These are phyloP conservation scores for Botrytis aclada DNA, from an alignment of 2,329 filamentous ascomycete genomes.

Conservation along the genomic window DNA sequence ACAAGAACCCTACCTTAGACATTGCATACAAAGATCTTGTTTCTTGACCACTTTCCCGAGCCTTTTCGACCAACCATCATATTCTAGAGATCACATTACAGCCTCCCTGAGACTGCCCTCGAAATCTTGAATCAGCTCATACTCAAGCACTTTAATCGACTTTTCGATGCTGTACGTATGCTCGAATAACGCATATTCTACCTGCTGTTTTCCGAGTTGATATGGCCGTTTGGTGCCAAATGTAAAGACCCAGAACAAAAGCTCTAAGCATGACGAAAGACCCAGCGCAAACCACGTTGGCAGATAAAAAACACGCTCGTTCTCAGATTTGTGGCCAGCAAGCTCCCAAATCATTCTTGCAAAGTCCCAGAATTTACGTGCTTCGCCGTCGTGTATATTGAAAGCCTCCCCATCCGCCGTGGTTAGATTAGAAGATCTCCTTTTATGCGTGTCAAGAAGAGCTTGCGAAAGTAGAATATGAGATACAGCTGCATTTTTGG, in stretches of 20 bases:
- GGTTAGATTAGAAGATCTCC: neutral
- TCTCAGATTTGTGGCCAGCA: neutral
- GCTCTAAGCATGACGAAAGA: neutral
- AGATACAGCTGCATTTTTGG: slow-evolving; percentile 1
- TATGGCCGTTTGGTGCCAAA: neutral
- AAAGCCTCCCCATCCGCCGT: slow-evolving; percentile 7
- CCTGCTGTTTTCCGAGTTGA: slow-evolving; percentile 5
- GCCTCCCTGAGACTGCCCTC: neutral
- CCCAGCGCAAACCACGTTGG: slow-evolving; percentile 1
- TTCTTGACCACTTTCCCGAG: no score
- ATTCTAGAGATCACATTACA: neutral
- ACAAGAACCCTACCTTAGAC: no score
- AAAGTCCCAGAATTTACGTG: neutral
- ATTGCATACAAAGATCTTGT: no score
- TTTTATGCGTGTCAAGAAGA: neutral
- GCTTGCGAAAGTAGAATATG: neutral
- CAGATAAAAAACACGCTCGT: neutral
- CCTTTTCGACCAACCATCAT: slow-evolving; percentile 9
- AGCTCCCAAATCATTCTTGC: slow-evolving; percentile 12
- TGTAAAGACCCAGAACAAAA: slow-evolving; percentile 11
- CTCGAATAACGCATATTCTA: slow-evolving; percentile 12
- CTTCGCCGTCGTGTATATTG: slow-evolving; percentile 9
- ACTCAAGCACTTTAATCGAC: neutral
- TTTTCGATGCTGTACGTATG: slow-evolving; percentile 4
- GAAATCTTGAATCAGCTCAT: neutral